Evolutionary conservation across 176 grass and related monocot genomes (phyloP).

Genomic region (Saccharum officinarum): DNA sequence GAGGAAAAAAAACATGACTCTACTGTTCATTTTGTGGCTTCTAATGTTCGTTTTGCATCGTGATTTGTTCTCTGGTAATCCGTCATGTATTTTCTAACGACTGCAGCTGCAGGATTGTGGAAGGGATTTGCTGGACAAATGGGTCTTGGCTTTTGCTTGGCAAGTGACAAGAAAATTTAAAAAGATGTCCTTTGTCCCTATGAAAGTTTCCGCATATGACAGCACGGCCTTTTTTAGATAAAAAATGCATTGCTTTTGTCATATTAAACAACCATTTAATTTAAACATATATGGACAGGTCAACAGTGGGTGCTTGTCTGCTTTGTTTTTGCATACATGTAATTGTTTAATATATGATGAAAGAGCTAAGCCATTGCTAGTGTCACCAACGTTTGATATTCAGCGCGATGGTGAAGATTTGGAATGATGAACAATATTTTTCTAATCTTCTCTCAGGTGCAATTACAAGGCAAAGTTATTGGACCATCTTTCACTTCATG

Average conservation of each 20-base stretch:
- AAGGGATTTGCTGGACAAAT: neutral
- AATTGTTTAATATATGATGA: neutral
- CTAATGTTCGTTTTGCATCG: neutral
- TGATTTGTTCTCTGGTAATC: neutral
- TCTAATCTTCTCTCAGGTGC: neutral
- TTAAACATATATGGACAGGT: neutral
- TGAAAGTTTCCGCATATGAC: conserved; percentile 41
- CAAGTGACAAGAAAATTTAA: neutral
- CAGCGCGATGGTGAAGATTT: neutral
- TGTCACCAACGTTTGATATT: conserved; percentile 23
- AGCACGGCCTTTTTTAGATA: neutral
- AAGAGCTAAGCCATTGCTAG: conserved; percentile 13
- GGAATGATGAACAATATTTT: neutral
- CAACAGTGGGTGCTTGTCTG: neutral
- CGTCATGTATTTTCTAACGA: neutral
- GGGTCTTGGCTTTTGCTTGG: conserved; percentile 8
- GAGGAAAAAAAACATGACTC: neutral
- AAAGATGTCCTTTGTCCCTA: neutral
- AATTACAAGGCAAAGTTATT: conserved; percentile 32
- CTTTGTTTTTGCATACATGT: neutral
- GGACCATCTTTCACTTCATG: neutral
- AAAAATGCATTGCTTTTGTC: conserved; percentile 18
- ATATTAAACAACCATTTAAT: neutral
- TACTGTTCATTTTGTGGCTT: neutral
- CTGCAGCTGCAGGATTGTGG: neutral